Evolutionary conservation across 768 basidiomycete genomes (phyloP).

Genomic region (Mycena rosella): DNA sequence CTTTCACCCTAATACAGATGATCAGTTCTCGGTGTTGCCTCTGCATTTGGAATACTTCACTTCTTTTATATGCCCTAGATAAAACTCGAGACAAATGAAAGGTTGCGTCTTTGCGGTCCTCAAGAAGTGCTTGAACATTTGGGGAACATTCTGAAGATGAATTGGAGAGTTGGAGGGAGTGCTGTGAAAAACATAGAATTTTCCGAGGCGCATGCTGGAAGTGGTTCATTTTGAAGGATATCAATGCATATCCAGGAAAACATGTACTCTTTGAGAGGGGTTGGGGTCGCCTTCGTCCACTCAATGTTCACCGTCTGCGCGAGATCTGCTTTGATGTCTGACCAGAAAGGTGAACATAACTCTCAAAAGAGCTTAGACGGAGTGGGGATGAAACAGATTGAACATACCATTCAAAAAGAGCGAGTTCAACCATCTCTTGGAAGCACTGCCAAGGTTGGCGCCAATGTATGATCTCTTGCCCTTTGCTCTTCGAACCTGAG

Average conservation of each 20-base stretch:
- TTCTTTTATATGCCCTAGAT: not conserved
- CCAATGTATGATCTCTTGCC: not conserved
- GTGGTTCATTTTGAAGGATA: not conserved
- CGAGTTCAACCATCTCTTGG: not conserved
- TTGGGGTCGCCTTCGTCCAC: not conserved
- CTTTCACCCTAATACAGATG: no score
- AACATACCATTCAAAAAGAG: not conserved
- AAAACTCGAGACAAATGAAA: conserved; percentile 1
- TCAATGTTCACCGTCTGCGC: not conserved
- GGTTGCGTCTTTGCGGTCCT: not conserved
- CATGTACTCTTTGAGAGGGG: not conserved
- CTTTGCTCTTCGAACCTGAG: no score
- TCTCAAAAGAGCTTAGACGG: no score
- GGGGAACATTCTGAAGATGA: not conserved
- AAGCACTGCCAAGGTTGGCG: not conserved
- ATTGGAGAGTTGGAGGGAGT: conserved; percentile 6
- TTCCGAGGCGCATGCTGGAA: not conserved
- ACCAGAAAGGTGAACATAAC: not conserved
- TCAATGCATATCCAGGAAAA: not conserved
- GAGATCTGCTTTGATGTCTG: not conserved
- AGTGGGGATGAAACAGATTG: no score
- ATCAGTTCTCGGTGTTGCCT: no score
- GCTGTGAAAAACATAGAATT: conserved; percentile 4
- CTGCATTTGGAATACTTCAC: no score
- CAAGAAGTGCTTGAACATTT: not conserved